Conservation (phyloP, 2,329 filamentous ascomycete genomes). For the Exophiala aquamarina region DNA sequence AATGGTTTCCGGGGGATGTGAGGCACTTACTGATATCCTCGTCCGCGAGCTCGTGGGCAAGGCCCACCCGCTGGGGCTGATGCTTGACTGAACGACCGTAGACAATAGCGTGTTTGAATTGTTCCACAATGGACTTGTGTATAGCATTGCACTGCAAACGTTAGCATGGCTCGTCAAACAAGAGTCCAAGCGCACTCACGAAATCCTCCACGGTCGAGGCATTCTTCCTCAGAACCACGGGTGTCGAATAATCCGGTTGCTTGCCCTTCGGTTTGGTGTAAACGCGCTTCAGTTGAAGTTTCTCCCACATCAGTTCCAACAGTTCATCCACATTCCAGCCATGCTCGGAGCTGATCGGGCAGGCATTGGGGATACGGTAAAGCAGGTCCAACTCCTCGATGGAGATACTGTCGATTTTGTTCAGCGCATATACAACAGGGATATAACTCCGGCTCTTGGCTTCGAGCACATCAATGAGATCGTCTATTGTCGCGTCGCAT, state of each 20-base stretch:
- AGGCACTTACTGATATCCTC: constrained; percentile 84
- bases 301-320: constrained; percentile 98
- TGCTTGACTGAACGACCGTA: constrained; percentile 99
- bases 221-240: constrained; percentile 80
- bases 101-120: constrained; percentile 93
- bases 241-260: constrained; percentile 85
- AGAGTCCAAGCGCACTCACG: constrained; percentile 59
- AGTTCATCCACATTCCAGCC: constrained; percentile 98
- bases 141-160: constrained; percentile 82
- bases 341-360: constrained; percentile 94
- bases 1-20: background rate
- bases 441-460: constrained; percentile 95
- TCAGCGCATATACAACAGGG: constrained; percentile 97
- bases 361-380: constrained; percentile 94
- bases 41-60: constrained; percentile 87
- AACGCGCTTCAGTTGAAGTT: constrained; percentile 83
- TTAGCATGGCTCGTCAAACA: constrained; percentile 31
- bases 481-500: constrained; percentile 95
- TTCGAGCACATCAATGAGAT: constrained; percentile 93
- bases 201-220: constrained; percentile 95
- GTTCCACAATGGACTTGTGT: constrained; percentile 91
- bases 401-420: constrained; percentile 98
- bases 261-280: constrained; percentile 99
- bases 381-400: constrained; percentile 96
- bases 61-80: constrained; percentile 91